Evolutionary conservation across 2,329 filamentous ascomycete genomes (phyloP).

Genomic region (Nemania abortiva): DNA sequence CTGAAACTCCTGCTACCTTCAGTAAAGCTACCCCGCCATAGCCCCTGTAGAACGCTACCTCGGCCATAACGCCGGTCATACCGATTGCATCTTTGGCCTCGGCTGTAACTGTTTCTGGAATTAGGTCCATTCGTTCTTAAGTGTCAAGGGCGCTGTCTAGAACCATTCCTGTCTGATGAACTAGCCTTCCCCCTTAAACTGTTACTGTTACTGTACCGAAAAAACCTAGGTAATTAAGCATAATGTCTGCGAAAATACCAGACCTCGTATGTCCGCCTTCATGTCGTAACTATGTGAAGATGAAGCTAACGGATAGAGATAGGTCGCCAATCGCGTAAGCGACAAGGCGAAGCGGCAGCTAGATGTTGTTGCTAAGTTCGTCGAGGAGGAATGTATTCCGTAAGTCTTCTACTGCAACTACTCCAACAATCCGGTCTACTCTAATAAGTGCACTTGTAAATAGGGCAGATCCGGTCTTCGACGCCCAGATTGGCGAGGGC

Average conservation of each 20-base stretch:
- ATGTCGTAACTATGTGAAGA: slow-evolving; percentile 18
- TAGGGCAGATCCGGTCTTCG: slow-evolving; percentile 82
- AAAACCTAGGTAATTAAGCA: slow-evolving; percentile 23
- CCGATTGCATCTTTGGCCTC: slow-evolving; percentile 35
- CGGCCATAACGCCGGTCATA: slow-evolving; percentile 35
- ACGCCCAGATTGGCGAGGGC: slow-evolving; percentile 82
- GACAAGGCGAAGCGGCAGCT: slow-evolving; percentile 86
- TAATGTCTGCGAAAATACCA: slow-evolving; percentile 51
- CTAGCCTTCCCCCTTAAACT: background rate
- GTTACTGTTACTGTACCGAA: slow-evolving; percentile 9
- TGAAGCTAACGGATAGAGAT: slow-evolving; percentile 35
- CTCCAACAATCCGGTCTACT: slow-evolving; percentile 6
- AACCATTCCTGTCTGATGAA: slow-evolving; percentile 1
- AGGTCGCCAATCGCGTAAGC: slow-evolving; percentile 74
- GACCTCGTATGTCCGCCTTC: slow-evolving; percentile 46
- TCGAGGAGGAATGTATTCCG: slow-evolving; percentile 94
- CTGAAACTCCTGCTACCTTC: slow-evolving; percentile 17
- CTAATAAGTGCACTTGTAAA: slow-evolving; percentile 39
- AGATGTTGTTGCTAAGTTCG: slow-evolving; percentile 92
- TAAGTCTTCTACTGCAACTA: slow-evolving; percentile 55
- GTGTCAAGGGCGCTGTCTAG: slow-evolving; percentile 10
- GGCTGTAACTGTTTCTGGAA: slow-evolving; percentile 13
- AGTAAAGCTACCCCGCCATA: slow-evolving; percentile 38
- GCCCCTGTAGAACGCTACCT: slow-evolving; percentile 36
- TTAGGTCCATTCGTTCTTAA: slow-evolving; percentile 13